A percentile compares a stretch with the other conserved stretches of the same genome.
phyloP scores from a whole-genome alignment of 2,329 filamentous ascomycete species.

The Clonostachys sp. region DNA sequence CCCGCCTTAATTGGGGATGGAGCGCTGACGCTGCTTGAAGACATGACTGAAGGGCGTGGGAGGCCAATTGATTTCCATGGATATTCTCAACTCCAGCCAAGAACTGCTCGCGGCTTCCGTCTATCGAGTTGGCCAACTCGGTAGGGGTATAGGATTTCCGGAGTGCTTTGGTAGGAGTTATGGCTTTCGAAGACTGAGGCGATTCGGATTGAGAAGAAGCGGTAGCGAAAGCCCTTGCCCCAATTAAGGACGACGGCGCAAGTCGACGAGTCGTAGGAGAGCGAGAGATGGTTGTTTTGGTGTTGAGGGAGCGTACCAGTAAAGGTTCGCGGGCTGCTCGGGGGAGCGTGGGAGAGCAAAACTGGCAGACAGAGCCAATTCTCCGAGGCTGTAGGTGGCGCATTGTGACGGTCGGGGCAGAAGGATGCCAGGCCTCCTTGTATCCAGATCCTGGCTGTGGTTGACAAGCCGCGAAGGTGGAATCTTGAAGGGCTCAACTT shows the following conservation, averaged over 20 bases:
- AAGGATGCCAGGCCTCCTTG: too few species aligned
- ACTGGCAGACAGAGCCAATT: conserved; percentile 34
- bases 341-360: conserved; percentile 29
- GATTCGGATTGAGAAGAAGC: too few species aligned
- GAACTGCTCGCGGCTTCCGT: conserved; percentile 36
- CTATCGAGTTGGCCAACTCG: conserved; percentile 32
- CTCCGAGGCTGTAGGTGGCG: conserved; percentile 24
- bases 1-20: conserved; percentile 31
- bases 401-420: conserved; percentile 20
- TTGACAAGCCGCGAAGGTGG: too few species aligned
- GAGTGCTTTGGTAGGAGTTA: too few species aligned
- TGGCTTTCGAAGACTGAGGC: too few species aligned
- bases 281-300: too few species aligned
- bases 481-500: too few species aligned
- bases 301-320: conserved; percentile 9
- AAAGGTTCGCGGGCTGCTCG: conserved; percentile 4
- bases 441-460: too few species aligned
- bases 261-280: too few species aligned
- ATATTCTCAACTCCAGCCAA: conserved; percentile 34
- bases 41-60: conserved; percentile 37
- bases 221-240: too few species aligned
- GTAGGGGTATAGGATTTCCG: conserved; percentile 18
- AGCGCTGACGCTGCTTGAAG: conserved; percentile 37
- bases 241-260: too few species aligned
- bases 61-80: conserved; percentile 35